These are phyloP conservation scores for Scheffersomyces titani DNA, from an alignment of 1,139 yeast genomes.

Conservation along the genomic window DNA sequence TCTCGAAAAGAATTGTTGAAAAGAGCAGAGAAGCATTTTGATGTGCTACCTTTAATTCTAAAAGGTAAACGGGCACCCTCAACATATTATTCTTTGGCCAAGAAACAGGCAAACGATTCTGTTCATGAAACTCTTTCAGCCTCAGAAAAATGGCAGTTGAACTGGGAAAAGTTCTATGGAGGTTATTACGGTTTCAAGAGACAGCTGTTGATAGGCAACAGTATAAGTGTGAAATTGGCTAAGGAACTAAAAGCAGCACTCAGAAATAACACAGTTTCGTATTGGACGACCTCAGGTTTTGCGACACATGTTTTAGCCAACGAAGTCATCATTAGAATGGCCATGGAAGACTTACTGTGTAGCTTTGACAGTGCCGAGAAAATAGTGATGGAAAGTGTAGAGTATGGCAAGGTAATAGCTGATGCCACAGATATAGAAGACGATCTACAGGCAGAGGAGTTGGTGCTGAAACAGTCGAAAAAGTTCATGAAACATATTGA, in stretches of 20 bases:
- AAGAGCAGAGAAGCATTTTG: constrained; percentile 30
- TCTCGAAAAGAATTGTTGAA: constrained; percentile 23
- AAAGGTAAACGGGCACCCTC: constrained; percentile 44
- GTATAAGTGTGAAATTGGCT: constrained; percentile 30
- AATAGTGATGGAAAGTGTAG: constrained; percentile 48
- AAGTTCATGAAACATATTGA: constrained; percentile 11
- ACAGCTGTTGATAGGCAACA: constrained; percentile 50
- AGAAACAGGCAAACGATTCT: constrained; percentile 35
- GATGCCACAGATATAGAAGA: constrained; percentile 37
- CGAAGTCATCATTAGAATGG: constrained; percentile 56
- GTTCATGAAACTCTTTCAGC: constrained; percentile 45
- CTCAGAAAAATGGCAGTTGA: constrained; percentile 47
- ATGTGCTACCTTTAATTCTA: constrained; percentile 43
- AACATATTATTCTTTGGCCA: constrained; percentile 51
- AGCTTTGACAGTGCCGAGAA: constrained; percentile 44
- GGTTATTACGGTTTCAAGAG: constrained; percentile 66
- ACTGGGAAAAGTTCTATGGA: constrained; percentile 50
- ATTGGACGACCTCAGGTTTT: constrained; percentile 64
- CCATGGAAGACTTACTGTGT: constrained; percentile 46
- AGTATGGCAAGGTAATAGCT: constrained; percentile 55
- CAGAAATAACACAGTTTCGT: constrained; percentile 47
- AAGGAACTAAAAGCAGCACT: constrained; percentile 26
- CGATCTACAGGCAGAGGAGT: constrained; percentile 25
- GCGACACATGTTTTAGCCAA: constrained; percentile 62
- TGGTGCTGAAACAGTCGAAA: constrained; percentile 13